Percentiles rank a stretch among this genome's conserved stretches.
phyloP scores from a whole-genome alignment of 768 basidiomycete genomes.

The Russula brevipes region DNA sequence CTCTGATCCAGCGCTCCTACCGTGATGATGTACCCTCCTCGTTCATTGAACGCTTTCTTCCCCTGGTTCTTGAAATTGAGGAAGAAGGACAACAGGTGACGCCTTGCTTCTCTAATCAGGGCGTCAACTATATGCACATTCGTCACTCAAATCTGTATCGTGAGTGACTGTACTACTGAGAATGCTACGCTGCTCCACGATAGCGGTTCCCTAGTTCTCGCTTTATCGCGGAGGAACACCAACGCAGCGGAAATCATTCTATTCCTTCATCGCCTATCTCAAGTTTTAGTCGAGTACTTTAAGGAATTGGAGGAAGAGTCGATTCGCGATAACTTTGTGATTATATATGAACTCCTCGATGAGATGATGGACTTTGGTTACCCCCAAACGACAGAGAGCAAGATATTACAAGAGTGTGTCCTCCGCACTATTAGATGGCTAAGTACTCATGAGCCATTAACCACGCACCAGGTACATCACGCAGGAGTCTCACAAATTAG shows the following conservation, averaged over 20 bases:
- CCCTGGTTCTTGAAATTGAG: conserved; percentile 89
- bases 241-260: conserved; percentile 96
- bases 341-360: conserved; percentile 97
- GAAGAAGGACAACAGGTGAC: conserved; percentile 96
- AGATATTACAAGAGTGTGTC: conserved; percentile 88
- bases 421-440: neutral
- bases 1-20: conserved; percentile 93
- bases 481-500: conserved; percentile 96
- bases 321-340: conserved; percentile 98
- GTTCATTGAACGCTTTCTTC: conserved; percentile 90
- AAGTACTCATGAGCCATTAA: neutral
- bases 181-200: neutral
- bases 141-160: conserved; percentile 96
- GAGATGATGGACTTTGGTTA: conserved; percentile 99
- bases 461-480: conserved; percentile 77
- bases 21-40: conserved; percentile 90
- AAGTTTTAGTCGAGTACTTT: conserved; percentile 97
- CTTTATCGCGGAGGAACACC: conserved; percentile 90
- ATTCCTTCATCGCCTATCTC: conserved; percentile 88
- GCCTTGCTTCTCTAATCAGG: conserved; percentile 92
- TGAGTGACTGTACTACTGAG: conserved; percentile 39
- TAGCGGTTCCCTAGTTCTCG: conserved; percentile 59
- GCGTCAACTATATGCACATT: conserved; percentile 98
- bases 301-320: conserved; percentile 99
- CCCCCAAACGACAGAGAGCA: conserved; percentile 98